These are phyloP conservation scores for Torrubiellomyces zombiae DNA, from an alignment of 2,329 filamentous ascomycete species.

Conservation along the genomic window DNA sequence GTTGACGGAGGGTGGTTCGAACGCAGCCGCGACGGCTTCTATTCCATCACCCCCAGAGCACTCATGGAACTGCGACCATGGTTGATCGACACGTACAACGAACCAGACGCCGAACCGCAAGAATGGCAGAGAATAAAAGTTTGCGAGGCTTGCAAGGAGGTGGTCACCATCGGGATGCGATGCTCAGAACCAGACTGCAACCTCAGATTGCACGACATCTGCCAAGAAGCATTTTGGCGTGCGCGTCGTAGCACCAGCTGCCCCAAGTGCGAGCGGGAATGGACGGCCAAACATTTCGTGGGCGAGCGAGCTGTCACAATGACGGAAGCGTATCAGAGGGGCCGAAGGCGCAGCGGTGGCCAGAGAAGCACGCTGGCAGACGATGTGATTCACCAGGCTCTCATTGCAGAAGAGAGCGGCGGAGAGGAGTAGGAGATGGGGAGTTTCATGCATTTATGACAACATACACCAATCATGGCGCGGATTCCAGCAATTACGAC, in stretches of 20 bases:
- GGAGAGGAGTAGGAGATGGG: slow-evolving; percentile 4
- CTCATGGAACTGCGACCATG: slow-evolving; percentile 75
- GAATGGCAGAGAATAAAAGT: slow-evolving; percentile 65
- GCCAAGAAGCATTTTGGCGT: slow-evolving; percentile 57
- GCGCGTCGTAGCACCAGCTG: slow-evolving; percentile 46
- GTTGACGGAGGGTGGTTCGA: slow-evolving; percentile 76
- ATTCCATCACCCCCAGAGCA: slow-evolving; percentile 57
- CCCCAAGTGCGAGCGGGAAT: slow-evolving; percentile 38
- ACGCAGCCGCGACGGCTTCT: slow-evolving; percentile 54
- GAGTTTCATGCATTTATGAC: too few species aligned
- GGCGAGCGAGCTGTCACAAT: slow-evolving; percentile 40
- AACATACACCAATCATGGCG: too few species aligned
- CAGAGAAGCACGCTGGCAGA: slow-evolving; percentile 17
- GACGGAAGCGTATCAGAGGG: slow-evolving; percentile 31
- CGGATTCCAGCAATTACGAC: too few species aligned
- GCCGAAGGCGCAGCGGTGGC: slow-evolving; percentile 18
- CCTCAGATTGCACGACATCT: slow-evolving; percentile 61
- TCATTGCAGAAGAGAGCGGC: slow-evolving; percentile 4
- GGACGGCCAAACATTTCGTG: slow-evolving; percentile 32
- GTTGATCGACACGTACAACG: slow-evolving; percentile 83
- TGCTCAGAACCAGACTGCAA: slow-evolving; percentile 53
- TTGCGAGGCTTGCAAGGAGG: slow-evolving; percentile 77
- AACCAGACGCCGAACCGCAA: slow-evolving; percentile 40
- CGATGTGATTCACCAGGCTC: slow-evolving; percentile 14
- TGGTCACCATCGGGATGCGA: slow-evolving; percentile 71